Evolutionary conservation across 148 eudicot genomes (phyloP).

Genomic region (Rhododendron mucronatum): DNA sequence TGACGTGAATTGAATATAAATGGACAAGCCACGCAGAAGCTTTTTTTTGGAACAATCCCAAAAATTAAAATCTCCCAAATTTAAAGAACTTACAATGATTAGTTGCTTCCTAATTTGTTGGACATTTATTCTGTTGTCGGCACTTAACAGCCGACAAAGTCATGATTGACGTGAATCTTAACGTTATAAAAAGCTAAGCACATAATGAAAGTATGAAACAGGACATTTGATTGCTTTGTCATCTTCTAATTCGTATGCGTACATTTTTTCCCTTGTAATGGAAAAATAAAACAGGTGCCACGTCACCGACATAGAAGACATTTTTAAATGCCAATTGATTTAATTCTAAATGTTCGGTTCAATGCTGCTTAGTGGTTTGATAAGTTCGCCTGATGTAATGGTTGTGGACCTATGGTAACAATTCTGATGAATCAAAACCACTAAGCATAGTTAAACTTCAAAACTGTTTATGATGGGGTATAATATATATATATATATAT

Average conservation of each 20-base stretch:
- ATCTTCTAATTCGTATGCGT: not conserved
- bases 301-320: not conserved
- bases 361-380: not conserved
- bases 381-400: not conserved
- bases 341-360: too few species aligned
- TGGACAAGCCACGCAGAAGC: too few species aligned
- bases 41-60: not conserved
- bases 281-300: not conserved
- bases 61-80: not conserved
- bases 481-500: too few species aligned
- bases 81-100: too few species aligned
- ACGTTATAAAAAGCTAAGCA: not conserved
- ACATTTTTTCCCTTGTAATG: not conserved
- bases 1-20: too few species aligned
- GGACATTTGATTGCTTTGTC: not conserved
- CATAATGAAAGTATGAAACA: not conserved
- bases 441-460: not conserved
- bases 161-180: not conserved
- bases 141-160: not conserved
- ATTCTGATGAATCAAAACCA: not conserved
- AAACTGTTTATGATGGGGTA: not conserved
- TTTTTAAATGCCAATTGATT: not conserved
- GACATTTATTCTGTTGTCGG: too few species aligned
- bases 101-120: too few species aligned
- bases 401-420: not conserved